A percentile compares a stretch with the other conserved stretches of the same genome.
Evolutionary conservation across 257 asterid genomes (phyloP).

Genomic region (Salvia rosmarinus): DNA sequence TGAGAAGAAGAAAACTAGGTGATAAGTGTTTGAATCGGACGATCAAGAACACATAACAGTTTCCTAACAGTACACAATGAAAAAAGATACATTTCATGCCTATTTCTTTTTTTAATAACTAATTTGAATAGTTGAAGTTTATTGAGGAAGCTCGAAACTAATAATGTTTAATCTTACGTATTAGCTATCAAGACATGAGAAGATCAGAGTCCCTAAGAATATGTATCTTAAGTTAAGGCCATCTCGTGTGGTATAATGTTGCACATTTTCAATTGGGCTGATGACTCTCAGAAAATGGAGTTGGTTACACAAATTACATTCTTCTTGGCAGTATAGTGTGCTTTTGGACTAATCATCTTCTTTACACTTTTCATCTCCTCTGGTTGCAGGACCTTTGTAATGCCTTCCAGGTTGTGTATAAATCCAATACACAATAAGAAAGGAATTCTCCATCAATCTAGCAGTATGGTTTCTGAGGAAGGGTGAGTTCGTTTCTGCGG

Average conservation of each 20-base stretch:
- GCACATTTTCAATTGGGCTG: neutral
- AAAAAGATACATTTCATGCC: neutral
- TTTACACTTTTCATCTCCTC: conserved; percentile 20
- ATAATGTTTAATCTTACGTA: neutral
- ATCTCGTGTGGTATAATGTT: neutral
- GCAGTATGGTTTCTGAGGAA: conserved; percentile 57
- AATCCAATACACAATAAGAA: conserved; percentile 87
- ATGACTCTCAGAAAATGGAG: conserved; percentile 1
- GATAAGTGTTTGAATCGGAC: neutral
- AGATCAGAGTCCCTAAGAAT: conserved; percentile 16
- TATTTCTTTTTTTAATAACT: neutral
- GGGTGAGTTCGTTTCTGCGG: conserved; percentile 48
- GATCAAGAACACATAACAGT: neutral
- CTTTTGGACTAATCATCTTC: neutral
- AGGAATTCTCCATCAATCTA: conserved; percentile 79
- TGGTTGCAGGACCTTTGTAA: conserved; percentile 84
- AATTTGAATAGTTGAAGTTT: conserved; percentile 13
- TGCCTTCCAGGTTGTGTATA: conserved; percentile 97
- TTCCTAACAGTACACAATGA: neutral
- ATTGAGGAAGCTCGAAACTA: neutral
- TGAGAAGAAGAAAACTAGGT: conserved; percentile 3
- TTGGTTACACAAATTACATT: neutral
- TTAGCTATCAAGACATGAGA: conserved; percentile 6
- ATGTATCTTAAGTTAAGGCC: conserved; percentile 12
- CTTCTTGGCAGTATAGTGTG: neutral